Evolutionary conservation across 1,284 basidiomycete species (phyloP).

Genomic region (Pisolithus thermaeus): DNA sequence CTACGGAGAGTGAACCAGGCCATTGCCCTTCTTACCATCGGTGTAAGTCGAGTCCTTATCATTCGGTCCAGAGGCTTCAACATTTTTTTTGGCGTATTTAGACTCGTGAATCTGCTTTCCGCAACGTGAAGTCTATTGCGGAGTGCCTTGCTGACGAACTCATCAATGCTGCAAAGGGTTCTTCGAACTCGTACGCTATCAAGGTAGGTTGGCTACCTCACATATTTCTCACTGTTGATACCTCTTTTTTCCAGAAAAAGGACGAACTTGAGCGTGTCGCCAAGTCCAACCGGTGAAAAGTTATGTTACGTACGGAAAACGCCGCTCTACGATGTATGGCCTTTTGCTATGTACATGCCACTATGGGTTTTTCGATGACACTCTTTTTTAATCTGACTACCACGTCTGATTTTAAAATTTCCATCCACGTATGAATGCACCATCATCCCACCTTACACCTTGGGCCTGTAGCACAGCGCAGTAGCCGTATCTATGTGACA

Average conservation of each 20-base stretch:
- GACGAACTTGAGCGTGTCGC: conserved; percentile 99
- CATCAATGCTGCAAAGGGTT: conserved; percentile 99
- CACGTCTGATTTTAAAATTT: too few species aligned
- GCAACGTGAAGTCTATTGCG: conserved; percentile 98
- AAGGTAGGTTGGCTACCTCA: conserved; percentile 52
- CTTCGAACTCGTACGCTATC: conserved; percentile 99
- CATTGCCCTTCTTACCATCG: conserved; percentile 90
- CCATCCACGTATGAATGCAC: too few species aligned
- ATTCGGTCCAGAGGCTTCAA: background rate
- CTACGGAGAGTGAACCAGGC: conserved; percentile 98
- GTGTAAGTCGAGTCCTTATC: conserved; percentile 53
- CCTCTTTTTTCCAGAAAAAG: conserved; percentile 66
- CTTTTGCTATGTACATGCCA: too few species aligned
- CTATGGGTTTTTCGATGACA: too few species aligned
- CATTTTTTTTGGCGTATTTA: conserved; percentile 23
- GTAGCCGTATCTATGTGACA: too few species aligned
- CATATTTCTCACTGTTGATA: background rate
- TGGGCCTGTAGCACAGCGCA: too few species aligned
- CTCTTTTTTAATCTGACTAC: too few species aligned
- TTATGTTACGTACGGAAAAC: background rate
- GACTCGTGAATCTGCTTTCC: conserved; percentile 99
- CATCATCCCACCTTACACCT: too few species aligned
- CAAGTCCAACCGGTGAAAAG: conserved; percentile 94
- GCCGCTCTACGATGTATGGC: too few species aligned
- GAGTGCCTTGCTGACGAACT: conserved; percentile 99